Conservation (phyloP, 768 basidiomycete genomes). For the Auriscalpium vulgare region DNA sequence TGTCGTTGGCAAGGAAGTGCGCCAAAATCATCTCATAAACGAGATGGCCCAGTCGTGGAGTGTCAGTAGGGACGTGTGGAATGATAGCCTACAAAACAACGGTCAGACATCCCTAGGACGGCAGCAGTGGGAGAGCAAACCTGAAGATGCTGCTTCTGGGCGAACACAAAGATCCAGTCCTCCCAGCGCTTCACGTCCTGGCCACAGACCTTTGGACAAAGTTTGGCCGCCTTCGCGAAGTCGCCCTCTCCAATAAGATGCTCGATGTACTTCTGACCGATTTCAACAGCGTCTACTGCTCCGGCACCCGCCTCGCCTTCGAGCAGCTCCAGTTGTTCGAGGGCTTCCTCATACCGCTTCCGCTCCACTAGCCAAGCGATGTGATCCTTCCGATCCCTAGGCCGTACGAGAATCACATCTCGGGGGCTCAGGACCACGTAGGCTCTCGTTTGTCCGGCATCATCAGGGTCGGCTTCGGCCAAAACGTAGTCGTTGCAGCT, state of each 20-base stretch:
- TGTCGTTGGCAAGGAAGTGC: constrained; percentile 75
- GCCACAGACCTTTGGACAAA: constrained; percentile 82
- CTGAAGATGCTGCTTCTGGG: constrained; percentile 70
- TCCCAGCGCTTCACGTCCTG: constrained; percentile 85
- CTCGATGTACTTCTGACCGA: constrained; percentile 82
- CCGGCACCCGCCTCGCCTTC: constrained; percentile 25
- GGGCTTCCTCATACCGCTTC: constrained; percentile 81
- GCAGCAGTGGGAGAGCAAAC: constrained; percentile 31
- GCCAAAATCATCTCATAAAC: constrained; percentile 96
- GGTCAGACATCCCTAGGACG: background rate
- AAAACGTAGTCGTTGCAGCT: constrained; percentile 89
- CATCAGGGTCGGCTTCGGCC: constrained; percentile 35
- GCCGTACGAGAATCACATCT: constrained; percentile 81
- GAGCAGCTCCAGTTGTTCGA: constrained; percentile 63
- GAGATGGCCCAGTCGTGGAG: constrained; percentile 71
- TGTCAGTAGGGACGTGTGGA: constrained; percentile 77
- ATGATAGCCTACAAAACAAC: constrained; percentile 59
- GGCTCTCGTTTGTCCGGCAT: constrained; percentile 31
- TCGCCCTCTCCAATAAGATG: constrained; percentile 73
- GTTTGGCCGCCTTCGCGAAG: constrained; percentile 70
- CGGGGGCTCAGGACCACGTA: constrained; percentile 84
- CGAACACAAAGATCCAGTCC: constrained; percentile 89
- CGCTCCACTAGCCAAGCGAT: constrained; percentile 88
- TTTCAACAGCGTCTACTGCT: constrained; percentile 48
- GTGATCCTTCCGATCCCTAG: constrained; percentile 84